These are phyloP conservation scores for Quercus cerris DNA, from an alignment of 306 rosid species.

Conservation along the genomic window DNA sequence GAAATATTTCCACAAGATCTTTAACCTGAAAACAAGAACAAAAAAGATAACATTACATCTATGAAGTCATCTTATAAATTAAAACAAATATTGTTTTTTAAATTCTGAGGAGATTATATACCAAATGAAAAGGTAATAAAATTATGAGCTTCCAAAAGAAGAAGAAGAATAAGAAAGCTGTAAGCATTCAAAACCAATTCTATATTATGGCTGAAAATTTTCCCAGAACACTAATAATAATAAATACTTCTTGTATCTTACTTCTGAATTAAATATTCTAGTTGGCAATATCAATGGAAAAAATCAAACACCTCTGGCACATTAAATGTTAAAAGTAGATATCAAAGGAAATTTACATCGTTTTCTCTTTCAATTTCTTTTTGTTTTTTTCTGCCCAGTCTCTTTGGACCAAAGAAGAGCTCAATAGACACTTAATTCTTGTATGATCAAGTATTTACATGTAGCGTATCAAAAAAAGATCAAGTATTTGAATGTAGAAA, in stretches of 20 bases:
- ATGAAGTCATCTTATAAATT: neutral
- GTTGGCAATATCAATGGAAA: neutral
- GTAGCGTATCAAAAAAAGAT: too few relatives aligned
- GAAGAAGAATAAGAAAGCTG: neutral
- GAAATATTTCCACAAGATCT: neutral
- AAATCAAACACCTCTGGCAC: neutral
- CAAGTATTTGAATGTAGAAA: too few relatives aligned
- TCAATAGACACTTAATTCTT: neutral
- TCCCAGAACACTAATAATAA: neutral
- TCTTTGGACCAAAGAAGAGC: neutral
- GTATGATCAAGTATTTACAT: too few relatives aligned
- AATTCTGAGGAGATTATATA: neutral
- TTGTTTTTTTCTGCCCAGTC: conserved; percentile 17
- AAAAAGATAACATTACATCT: neutral
- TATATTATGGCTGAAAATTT: neutral
- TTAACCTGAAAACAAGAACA: neutral
- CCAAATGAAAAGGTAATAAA: conserved; percentile 1
- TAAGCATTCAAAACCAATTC: neutral
- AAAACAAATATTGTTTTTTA: neutral
- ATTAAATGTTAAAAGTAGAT: conserved; percentile 10
- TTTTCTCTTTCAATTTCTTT: conserved; percentile 2
- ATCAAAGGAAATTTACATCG: neutral
- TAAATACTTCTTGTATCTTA: neutral
- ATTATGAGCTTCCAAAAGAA: neutral
- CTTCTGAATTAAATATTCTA: conserved; percentile 1